Evolutionary conservation across 1,139 yeast genomes (phyloP).

Genomic region (Scheffersomyces stambukii): DNA sequence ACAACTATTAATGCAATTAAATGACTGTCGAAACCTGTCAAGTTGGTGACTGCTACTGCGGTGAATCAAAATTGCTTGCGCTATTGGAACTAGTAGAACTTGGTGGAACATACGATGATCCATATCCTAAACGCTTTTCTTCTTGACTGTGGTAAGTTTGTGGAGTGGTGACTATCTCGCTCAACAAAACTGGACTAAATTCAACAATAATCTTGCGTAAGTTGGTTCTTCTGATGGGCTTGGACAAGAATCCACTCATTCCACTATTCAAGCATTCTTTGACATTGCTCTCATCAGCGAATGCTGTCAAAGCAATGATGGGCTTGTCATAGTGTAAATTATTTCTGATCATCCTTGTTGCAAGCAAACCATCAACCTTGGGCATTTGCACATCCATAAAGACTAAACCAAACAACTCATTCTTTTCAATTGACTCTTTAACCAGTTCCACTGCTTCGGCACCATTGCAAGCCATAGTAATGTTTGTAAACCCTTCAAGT

Average conservation of each 20-base stretch:
- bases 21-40: too few relatives aligned
- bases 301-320: constrained; percentile 90
- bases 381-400: constrained; percentile 99
- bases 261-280: constrained; percentile 76
- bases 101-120: constrained; percentile 7
- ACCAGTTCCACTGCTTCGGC: constrained; percentile 73
- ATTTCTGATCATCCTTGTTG: constrained; percentile 69
- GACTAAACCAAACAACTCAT: constrained; percentile 57
- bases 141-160: constrained; percentile 15
- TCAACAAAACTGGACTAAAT: constrained; percentile 32
- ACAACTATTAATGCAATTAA: too few relatives aligned
- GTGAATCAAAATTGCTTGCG: too few relatives aligned
- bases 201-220: constrained; percentile 50
- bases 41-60: too few relatives aligned
- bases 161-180: constrained; percentile 28
- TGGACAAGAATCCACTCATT: constrained; percentile 83
- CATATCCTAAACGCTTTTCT: constrained; percentile 9
- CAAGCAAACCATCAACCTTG: constrained; percentile 76
- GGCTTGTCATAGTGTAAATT: constrained; percentile 66
- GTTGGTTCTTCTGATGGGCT: constrained; percentile 75
- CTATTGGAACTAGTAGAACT: too few relatives aligned
- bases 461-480: constrained; percentile 86
- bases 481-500: constrained; percentile 67
- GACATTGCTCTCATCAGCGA: constrained; percentile 83
- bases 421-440: constrained; percentile 41